Conservation (phyloP, 1,139 yeast species). For the Pneumocystis murina region DNA sequence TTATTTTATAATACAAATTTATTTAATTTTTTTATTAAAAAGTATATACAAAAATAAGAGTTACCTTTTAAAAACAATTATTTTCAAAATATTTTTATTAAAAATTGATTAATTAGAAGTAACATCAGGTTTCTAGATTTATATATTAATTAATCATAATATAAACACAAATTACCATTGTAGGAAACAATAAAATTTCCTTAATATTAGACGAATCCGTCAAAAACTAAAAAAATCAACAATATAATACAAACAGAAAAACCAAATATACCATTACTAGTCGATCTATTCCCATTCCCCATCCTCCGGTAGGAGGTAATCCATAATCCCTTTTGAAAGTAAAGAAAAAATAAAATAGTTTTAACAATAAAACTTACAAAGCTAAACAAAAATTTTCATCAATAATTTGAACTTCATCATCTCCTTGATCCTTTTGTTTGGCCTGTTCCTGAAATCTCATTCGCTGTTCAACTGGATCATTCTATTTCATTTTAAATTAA, state of each 20-base stretch:
- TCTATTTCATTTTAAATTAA: slow-evolving; percentile 32
- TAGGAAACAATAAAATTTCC: slow-evolving; percentile 96
- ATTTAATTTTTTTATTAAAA: too few relatives aligned
- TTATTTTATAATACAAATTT: too few relatives aligned
- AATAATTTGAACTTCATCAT: slow-evolving; percentile 92
- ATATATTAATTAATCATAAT: not conserved
- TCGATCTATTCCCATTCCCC: slow-evolving; percentile 99
- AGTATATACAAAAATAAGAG: too few relatives aligned
- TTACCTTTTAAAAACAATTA: not conserved
- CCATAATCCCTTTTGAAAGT: slow-evolving; percentile 54
- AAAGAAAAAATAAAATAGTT: not conserved
- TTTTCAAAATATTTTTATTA: not conserved
- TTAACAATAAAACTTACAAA: slow-evolving; percentile 23
- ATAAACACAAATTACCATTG: slow-evolving; percentile 59
- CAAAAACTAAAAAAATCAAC: slow-evolving; percentile 35
- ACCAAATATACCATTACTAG: slow-evolving; percentile 48
- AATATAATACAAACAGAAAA: not conserved
- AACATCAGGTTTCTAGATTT: not conserved
- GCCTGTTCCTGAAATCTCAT: slow-evolving; percentile 98
- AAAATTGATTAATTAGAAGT: not conserved
- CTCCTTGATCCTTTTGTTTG: slow-evolving; percentile 96
- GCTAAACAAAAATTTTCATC: slow-evolving; percentile 97
- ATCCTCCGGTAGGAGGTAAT: slow-evolving; percentile 97
- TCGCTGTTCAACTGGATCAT: slow-evolving; percentile 46
- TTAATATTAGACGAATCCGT: slow-evolving; percentile 92